Evolutionary conservation across 169 alveolate species (phyloP), one percentile per base, ranked within the genome.

Genomic region (Cryptosporidium xiaoi): DNA sequence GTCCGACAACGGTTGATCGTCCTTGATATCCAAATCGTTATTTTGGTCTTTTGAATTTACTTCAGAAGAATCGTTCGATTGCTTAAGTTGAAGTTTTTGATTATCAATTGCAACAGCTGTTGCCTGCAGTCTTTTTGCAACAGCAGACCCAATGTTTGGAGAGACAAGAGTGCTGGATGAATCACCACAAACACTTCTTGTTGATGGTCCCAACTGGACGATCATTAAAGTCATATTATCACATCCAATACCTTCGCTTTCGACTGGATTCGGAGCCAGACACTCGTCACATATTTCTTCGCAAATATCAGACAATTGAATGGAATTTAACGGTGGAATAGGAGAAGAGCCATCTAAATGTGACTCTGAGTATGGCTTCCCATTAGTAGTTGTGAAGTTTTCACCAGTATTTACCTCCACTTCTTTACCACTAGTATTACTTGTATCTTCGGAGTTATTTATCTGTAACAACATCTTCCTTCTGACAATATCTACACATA

Each of bases 171-270:
- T 40, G 16, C 31, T 46, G 16, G 87, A 40, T 13, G 69, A 82
- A 8, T 91, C 90, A 40, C 48, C 48, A 40, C 48, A 40, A 8
- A 8, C 48, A 40, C 65, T 84, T 64, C 91, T 82, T 65, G 83
- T 83, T 50, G 65, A 48, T 34, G 92, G 94, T 10, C 93, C 93
- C 40, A 93, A 85, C 51, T 90, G 91, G 18, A 96, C 98, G 18
- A 96, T 92, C 77, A 97, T 92, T 55, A 94, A 91, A 16, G 99
- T 97, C 99, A 96, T 97, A 82, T 97, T 97, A 90, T 97, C 99
- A 71, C 99, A 97, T 0, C 99, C 99, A 46, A 95, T 91, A 29
- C 98, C 98, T 68, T 93, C 98, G 64, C 92, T 91, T 36, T 91
- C 95, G 62, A 93, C 92, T 29, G 95, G 95, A 91, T 95, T 95